Evolutionary conservation across 352 stramenopile species (phyloP).

Genomic region (Pilasporangium apinafurcum): DNA sequence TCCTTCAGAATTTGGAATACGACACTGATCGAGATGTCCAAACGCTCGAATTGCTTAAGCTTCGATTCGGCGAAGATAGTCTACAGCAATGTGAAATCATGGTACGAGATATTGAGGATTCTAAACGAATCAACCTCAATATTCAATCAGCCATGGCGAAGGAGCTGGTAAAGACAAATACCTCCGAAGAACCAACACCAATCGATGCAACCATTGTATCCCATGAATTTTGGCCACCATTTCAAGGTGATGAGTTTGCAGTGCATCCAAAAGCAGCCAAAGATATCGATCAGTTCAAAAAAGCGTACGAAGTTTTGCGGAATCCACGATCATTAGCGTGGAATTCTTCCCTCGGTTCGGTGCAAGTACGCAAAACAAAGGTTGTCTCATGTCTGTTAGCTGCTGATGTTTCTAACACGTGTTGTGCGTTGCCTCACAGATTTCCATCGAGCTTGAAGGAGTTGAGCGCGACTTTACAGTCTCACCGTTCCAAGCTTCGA

Average conservation of each 20-base stretch:
- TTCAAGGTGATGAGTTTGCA: constrained; percentile 90
- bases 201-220: constrained; percentile 95
- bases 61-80: constrained; percentile 93
- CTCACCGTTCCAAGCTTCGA: constrained; percentile 90
- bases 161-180: neutral
- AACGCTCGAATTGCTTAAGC: constrained; percentile 96
- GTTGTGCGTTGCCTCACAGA: constrained; percentile 8
- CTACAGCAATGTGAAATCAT: constrained; percentile 98
- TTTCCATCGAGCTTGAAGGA: constrained; percentile 87
- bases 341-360: constrained; percentile 91
- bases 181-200: neutral
- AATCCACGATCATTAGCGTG: constrained; percentile 92
- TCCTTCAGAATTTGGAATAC: constrained; percentile 92
- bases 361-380: constrained; percentile 39
- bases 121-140: constrained; percentile 92
- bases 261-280: constrained; percentile 82
- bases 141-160: constrained; percentile 51
- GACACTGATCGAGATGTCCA: constrained; percentile 92
- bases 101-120: constrained; percentile 96
- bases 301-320: constrained; percentile 91
- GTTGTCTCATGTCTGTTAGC: neutral
- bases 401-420: constrained; percentile 1
- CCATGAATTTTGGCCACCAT: constrained; percentile 96
- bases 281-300: constrained; percentile 84
- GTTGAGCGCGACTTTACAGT: constrained; percentile 84